These are phyloP conservation scores for Plasmodium inui DNA, from an alignment of 169 alveolate genomes.

Conservation along the genomic window DNA sequence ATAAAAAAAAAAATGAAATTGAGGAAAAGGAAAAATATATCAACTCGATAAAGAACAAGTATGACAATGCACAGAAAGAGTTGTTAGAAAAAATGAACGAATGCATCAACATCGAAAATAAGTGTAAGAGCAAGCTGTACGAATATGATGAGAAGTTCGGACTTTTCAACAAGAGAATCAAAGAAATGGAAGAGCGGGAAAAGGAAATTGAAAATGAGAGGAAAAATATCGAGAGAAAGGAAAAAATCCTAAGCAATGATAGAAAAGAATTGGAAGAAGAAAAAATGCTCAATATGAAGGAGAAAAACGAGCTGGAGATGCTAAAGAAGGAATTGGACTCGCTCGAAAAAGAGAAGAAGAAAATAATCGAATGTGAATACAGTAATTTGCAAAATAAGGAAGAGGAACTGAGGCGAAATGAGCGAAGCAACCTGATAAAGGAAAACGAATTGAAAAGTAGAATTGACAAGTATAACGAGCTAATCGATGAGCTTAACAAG, in stretches of 20 bases:
- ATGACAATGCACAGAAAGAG: constrained; percentile 71
- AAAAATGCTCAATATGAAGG: constrained; percentile 47
- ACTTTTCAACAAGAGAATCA: constrained; percentile 50
- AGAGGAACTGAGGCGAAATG: constrained; percentile 72
- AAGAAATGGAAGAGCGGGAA: constrained; percentile 73
- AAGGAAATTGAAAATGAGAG: constrained; percentile 58
- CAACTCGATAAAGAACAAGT: constrained; percentile 52
- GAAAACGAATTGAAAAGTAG: constrained; percentile 59
- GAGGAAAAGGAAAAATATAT: constrained; percentile 71
- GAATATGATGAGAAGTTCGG: constrained; percentile 75
- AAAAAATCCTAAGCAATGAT: constrained; percentile 38
- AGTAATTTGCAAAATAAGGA: constrained; percentile 63
- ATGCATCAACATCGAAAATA: constrained; percentile 68
- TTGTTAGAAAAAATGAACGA: constrained; percentile 69
- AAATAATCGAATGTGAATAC: constrained; percentile 65
- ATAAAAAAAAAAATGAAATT: constrained; percentile 43
- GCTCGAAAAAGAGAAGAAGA: constrained; percentile 58
- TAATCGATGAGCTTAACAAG: constrained; percentile 57
- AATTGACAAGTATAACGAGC: constrained; percentile 68
- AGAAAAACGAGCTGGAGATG: constrained; percentile 65
- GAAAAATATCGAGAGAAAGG: constrained; percentile 63
- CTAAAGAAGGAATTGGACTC: constrained; percentile 68
- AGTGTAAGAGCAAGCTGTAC: constrained; percentile 62
- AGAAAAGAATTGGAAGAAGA: constrained; percentile 67
- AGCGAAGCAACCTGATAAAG: constrained; percentile 43